These are phyloP conservation scores for Patellaria atrata DNA, from an alignment of 495 filamentous ascomycete genomes.

Conservation along the genomic window DNA sequence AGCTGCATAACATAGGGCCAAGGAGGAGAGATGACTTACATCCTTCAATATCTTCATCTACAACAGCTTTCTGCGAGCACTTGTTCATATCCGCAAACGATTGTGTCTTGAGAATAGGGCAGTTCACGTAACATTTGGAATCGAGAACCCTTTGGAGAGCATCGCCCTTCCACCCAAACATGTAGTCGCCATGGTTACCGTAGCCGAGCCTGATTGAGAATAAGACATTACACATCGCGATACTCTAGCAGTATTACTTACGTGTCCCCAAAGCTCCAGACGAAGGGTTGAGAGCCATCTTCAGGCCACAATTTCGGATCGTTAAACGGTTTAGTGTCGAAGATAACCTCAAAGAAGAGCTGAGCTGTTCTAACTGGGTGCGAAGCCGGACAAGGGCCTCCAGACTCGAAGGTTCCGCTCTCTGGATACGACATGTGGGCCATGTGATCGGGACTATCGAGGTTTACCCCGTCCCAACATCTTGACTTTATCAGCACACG, in stretches of 20 bases:
- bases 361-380: conserved; percentile 15
- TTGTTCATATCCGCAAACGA: conserved; percentile 29
- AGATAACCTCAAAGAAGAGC: conserved; percentile 17
- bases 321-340: conserved; percentile 12
- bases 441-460: conserved; percentile 39
- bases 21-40: too few relatives aligned
- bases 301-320: conserved; percentile 6
- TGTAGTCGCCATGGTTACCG: conserved; percentile 32
- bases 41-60: conserved; percentile 33
- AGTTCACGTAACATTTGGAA: conserved; percentile 35
- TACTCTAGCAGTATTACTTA: too few relatives aligned
- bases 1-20: too few relatives aligned
- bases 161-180: conserved; percentile 18
- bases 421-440: conserved; percentile 27
- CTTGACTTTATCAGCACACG: too few relatives aligned
- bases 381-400: conserved; percentile 8
- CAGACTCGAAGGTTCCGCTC: conserved; percentile 3
- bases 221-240: too few relatives aligned
- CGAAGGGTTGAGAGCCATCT: conserved; percentile 16
- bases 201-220: too few relatives aligned
- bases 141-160: conserved; percentile 21
- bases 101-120: conserved; percentile 35
- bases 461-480: conserved; percentile 41
- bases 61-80: conserved; percentile 31
- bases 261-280: conserved; percentile 12